Evolutionary conservation across 495 filamentous ascomycete genomes (phyloP).

Genomic region (Aspergillus diversus): DNA sequence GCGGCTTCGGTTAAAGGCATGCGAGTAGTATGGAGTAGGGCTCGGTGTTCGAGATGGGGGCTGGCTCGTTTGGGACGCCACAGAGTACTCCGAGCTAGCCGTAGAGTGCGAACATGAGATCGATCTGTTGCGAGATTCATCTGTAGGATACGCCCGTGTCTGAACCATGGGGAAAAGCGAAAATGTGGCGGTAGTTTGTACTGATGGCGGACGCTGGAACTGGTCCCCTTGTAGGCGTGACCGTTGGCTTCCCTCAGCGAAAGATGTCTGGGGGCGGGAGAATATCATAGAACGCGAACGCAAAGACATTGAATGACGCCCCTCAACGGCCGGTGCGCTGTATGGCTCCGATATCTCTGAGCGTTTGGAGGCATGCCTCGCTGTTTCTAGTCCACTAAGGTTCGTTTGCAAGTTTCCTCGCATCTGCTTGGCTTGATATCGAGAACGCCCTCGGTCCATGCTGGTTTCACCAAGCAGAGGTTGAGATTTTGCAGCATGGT

Average conservation of each 20-base stretch:
- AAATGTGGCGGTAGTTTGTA: slow-evolving; percentile 36
- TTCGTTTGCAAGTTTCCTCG: slow-evolving; percentile 18
- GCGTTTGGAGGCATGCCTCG: slow-evolving; percentile 11
- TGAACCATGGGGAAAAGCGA: slow-evolving; percentile 28
- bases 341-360: slow-evolving; percentile 25
- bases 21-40: slow-evolving; percentile 23
- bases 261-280: slow-evolving; percentile 33
- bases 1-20: slow-evolving; percentile 29
- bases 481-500: slow-evolving; percentile 21
- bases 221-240: slow-evolving; percentile 27
- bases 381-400: slow-evolving; percentile 18
- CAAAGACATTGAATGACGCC: slow-evolving; percentile 23
- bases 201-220: slow-evolving; percentile 30
- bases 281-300: slow-evolving; percentile 29
- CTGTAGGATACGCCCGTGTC: slow-evolving; percentile 19
- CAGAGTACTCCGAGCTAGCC: slow-evolving; percentile 22
- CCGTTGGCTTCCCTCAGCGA: slow-evolving; percentile 26
- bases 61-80: slow-evolving; percentile 26
- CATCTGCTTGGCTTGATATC: background rate
- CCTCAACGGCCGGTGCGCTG: slow-evolving; percentile 33
- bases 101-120: slow-evolving; percentile 30
- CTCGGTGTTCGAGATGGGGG: slow-evolving; percentile 31
- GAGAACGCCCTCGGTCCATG: slow-evolving; percentile 6
- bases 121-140: slow-evolving; percentile 25
- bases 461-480: slow-evolving; percentile 17